These are phyloP conservation scores for Lasiodiplodia citricola DNA, from an alignment of 2,329 filamentous ascomycete genomes.

Conservation along the genomic window DNA sequence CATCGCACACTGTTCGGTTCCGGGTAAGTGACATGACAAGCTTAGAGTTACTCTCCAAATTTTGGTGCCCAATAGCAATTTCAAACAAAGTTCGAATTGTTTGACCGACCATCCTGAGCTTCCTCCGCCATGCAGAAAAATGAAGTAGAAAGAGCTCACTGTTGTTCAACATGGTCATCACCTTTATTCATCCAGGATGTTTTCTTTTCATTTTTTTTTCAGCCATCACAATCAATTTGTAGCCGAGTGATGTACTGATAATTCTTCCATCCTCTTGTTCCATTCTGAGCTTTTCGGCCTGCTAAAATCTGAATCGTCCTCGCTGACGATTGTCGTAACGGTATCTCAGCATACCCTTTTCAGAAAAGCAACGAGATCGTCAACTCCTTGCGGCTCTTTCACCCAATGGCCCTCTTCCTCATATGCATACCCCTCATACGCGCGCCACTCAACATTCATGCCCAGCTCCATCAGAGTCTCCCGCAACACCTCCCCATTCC, in stretches of 20 bases:
- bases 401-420: conserved; percentile 33
- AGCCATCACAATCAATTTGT: neutral
- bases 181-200: neutral
- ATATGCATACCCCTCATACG: conserved; percentile 29
- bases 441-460: conserved; percentile 29
- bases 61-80: neutral
- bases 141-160: neutral
- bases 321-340: neutral
- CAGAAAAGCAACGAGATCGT: conserved; percentile 31
- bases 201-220: too few relatives aligned
- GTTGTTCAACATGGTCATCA: neutral
- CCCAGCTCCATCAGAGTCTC: conserved; percentile 27
- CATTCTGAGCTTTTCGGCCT: neutral
- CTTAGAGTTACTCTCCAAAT: neutral
- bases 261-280: neutral
- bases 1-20: neutral
- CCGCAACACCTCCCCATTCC: conserved; percentile 25
- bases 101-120: neutral
- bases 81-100: neutral
- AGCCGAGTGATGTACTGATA: neutral
- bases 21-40: neutral
- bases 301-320: neutral
- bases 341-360: neutral
- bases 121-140: neutral
- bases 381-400: conserved; percentile 32